Conservation (phyloP, 2,329 filamentous ascomycete genomes). For the Metarhizium album region DNA sequence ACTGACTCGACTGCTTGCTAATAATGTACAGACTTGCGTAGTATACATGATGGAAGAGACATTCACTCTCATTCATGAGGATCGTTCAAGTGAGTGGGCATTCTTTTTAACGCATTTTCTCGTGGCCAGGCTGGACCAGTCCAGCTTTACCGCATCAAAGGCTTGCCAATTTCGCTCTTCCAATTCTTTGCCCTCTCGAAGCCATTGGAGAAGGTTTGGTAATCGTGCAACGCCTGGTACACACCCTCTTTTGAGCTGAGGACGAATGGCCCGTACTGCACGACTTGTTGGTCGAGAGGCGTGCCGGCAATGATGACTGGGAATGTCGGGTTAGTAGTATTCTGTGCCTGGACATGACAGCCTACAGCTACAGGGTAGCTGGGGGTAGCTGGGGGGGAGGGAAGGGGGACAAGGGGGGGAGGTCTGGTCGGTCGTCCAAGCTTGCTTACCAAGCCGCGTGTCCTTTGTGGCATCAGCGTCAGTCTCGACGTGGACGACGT, state of each 20-base stretch:
- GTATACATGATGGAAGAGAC: no score
- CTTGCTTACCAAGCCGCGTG: slow-evolving; percentile 39
- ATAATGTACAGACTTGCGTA: background rate
- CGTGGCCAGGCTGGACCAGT: background rate
- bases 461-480: slow-evolving; percentile 49
- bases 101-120: no score
- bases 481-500: slow-evolving; percentile 62
- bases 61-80: no score
- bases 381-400: background rate
- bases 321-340: background rate
- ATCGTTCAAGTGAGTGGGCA: no score
- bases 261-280: slow-evolving; percentile 84
- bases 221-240: slow-evolving; percentile 67
- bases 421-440: no score
- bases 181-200: slow-evolving; percentile 72
- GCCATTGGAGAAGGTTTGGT: slow-evolving; percentile 60
- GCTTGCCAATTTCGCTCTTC: slow-evolving; percentile 79
- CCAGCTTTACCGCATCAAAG: slow-evolving; percentile 38
- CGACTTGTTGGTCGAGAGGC: slow-evolving; percentile 67
- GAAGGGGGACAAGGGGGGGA: no score
- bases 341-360: no score
- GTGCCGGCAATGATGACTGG: slow-evolving; percentile 64
- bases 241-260: slow-evolving; percentile 61
- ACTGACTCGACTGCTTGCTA: no score
- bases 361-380: background rate